Conservation (phyloP, 2,329 filamentous ascomycete genomes). For the Phaeosphaeriaceae sp. region DNA sequence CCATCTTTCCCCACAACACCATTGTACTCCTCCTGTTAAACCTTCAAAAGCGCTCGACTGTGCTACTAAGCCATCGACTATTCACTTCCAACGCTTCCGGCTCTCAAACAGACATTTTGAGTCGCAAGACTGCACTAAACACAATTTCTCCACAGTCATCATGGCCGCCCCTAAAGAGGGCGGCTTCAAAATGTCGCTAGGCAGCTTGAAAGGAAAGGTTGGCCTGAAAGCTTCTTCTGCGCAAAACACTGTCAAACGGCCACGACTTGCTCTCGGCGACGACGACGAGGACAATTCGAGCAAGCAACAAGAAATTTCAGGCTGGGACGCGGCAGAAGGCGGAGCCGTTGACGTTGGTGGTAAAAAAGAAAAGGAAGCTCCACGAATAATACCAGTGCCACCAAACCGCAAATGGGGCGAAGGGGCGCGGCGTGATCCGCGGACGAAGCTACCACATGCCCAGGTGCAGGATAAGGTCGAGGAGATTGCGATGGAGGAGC, state of each 20-base stretch:
- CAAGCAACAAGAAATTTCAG: conserved; percentile 55
- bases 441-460: conserved; percentile 64
- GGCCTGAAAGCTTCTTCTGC: conserved; percentile 27
- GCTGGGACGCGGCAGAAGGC: conserved; percentile 60
- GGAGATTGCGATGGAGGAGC: conserved; percentile 43
- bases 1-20: conserved; percentile 1
- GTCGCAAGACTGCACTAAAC: conserved; percentile 3
- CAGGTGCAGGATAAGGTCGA: conserved; percentile 46
- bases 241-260: conserved; percentile 32
- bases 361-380: conserved; percentile 50
- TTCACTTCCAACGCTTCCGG: background rate
- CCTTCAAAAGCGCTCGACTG: background rate
- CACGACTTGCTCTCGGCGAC: conserved; percentile 37
- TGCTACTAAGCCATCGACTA: background rate
- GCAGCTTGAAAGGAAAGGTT: conserved; percentile 34
- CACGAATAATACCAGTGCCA: conserved; percentile 64
- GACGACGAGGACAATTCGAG: conserved; percentile 39
- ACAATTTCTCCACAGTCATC: conserved; percentile 27
- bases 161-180: conserved; percentile 40
- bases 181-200: conserved; percentile 47
- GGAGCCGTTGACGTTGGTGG: conserved; percentile 52
- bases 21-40: background rate
- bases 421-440: conserved; percentile 59
- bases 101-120: background rate
- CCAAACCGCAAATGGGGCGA: conserved; percentile 69